phyloP scores from a whole-genome alignment of 768 basidiomycete species.

The Boletus eberwhitei region DNA sequence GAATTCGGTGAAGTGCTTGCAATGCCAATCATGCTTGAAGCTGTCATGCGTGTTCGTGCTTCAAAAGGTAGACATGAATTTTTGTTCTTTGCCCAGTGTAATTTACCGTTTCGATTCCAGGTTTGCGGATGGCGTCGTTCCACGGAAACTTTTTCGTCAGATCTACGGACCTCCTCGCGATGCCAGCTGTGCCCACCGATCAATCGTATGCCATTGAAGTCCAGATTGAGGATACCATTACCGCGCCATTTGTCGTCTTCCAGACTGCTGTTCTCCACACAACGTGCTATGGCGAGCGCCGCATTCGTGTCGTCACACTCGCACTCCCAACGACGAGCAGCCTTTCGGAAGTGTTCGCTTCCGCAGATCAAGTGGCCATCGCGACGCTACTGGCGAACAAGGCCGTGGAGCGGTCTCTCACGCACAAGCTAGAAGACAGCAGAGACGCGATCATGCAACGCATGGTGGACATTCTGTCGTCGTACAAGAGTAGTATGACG shows the following conservation, averaged over 20 bases:
- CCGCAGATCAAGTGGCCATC: slow-evolving; percentile 86
- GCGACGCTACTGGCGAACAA: slow-evolving; percentile 85
- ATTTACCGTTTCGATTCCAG: slow-evolving; percentile 33
- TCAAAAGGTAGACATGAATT: slow-evolving; percentile 65
- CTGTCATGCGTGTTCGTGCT: slow-evolving; percentile 97
- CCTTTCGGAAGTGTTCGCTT: slow-evolving; percentile 85
- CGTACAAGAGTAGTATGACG: slow-evolving; percentile 97
- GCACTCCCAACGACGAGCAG: slow-evolving; percentile 86
- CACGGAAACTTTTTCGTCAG: slow-evolving; percentile 99
- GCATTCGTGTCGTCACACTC: slow-evolving; percentile 86
- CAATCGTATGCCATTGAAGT: slow-evolving; percentile 96
- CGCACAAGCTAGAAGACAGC: slow-evolving; percentile 85
- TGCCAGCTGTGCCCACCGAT: slow-evolving; percentile 95
- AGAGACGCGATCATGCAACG: slow-evolving; percentile 82
- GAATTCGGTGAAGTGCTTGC: slow-evolving; percentile 93
- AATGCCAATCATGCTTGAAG: slow-evolving; percentile 93
- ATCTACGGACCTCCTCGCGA: slow-evolving; percentile 92
- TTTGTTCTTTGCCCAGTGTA: background rate
- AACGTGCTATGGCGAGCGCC: slow-evolving; percentile 88
- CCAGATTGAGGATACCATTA: slow-evolving; percentile 92
- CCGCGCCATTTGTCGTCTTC: slow-evolving; percentile 86
- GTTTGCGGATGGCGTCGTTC: slow-evolving; percentile 94
- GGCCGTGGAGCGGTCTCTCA: slow-evolving; percentile 84
- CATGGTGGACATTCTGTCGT: slow-evolving; percentile 76
- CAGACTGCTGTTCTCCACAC: slow-evolving; percentile 95